Evolutionary conservation across 2,329 filamentous ascomycete genomes (phyloP).

Genomic region (Fusarium sp.): DNA sequence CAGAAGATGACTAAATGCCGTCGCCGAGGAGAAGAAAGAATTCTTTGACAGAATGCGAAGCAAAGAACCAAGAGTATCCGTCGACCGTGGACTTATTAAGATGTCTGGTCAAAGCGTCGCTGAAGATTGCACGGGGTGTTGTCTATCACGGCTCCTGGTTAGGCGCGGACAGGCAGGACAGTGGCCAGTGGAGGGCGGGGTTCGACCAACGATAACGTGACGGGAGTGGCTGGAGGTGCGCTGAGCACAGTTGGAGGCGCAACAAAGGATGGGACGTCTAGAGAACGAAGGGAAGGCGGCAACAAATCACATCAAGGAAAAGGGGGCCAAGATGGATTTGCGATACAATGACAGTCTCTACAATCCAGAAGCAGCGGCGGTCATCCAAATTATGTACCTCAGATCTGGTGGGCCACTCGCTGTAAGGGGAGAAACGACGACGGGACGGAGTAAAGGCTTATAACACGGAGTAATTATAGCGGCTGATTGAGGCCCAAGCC

Average conservation of each 20-base stretch:
- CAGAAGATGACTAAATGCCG: constrained; percentile 4
- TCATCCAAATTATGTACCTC: constrained; percentile 38
- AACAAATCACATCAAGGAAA: constrained; percentile 20
- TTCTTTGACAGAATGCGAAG: constrained; percentile 17
- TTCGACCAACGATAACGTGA: constrained; percentile 45
- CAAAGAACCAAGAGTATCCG: constrained; percentile 8
- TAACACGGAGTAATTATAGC: constrained; percentile 37
- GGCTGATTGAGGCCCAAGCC: constrained; percentile 28
- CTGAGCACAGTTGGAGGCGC: constrained; percentile 32
- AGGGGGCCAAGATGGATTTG: constrained; percentile 11
- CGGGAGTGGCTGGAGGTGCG: constrained; percentile 45
- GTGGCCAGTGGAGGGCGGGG: constrained; percentile 41
- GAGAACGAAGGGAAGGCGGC: constrained; percentile 29
- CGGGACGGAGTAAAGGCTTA: constrained; percentile 18
- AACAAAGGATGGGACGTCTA: constrained; percentile 14
- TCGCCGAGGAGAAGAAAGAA: constrained; percentile 7
- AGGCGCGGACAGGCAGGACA: constrained; percentile 36
- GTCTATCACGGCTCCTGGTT: constrained; percentile 45
- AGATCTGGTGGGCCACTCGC: constrained; percentile 34
- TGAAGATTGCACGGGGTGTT: constrained; percentile 34
- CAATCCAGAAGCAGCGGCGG: constrained; percentile 13
- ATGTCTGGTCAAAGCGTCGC: constrained; percentile 33
- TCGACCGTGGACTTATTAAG: constrained; percentile 23
- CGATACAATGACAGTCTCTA: constrained; percentile 13
- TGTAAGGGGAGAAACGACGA: constrained; percentile 20